Evolutionary conservation across 106 monocot species (phyloP).

Genomic region (Posidonia australis): DNA sequence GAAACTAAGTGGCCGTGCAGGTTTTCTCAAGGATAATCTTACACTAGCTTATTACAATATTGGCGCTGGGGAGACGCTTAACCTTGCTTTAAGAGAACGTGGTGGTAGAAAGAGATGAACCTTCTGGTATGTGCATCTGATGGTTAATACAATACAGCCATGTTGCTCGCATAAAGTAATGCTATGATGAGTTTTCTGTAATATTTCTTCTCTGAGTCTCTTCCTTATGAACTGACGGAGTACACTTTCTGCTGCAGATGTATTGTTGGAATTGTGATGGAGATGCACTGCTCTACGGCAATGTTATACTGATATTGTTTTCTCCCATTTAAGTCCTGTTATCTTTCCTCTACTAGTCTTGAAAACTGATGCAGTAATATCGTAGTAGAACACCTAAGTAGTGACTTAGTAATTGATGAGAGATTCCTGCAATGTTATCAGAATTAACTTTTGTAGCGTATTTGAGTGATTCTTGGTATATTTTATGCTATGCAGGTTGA

Average conservation of each 20-base stretch:
- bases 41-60: slow-evolving; percentile 95
- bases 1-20: slow-evolving; percentile 78
- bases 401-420: background rate
- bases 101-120: slow-evolving; percentile 93
- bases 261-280: background rate
- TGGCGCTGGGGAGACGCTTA: slow-evolving; percentile 56
- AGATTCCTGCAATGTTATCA: slow-evolving; percentile 3
- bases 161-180: background rate
- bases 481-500: slow-evolving; percentile 17
- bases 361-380: background rate
- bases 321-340: background rate
- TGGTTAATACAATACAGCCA: slow-evolving; percentile 15
- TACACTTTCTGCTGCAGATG: slow-evolving; percentile 1
- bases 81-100: slow-evolving; percentile 91
- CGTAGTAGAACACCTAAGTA: background rate
- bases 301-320: slow-evolving; percentile 1
- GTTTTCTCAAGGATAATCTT: slow-evolving; percentile 93
- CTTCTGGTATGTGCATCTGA: background rate
- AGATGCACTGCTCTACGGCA: slow-evolving; percentile 3
- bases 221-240: background rate
- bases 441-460: slow-evolving; percentile 3
- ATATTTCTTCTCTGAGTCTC: background rate
- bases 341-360: too few species aligned
- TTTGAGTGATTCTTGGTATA: slow-evolving; percentile 12
- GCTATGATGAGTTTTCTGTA: background rate